phyloP scores from a whole-genome alignment of 768 basidiomycete genomes.

The Suillus americanus region DNA sequence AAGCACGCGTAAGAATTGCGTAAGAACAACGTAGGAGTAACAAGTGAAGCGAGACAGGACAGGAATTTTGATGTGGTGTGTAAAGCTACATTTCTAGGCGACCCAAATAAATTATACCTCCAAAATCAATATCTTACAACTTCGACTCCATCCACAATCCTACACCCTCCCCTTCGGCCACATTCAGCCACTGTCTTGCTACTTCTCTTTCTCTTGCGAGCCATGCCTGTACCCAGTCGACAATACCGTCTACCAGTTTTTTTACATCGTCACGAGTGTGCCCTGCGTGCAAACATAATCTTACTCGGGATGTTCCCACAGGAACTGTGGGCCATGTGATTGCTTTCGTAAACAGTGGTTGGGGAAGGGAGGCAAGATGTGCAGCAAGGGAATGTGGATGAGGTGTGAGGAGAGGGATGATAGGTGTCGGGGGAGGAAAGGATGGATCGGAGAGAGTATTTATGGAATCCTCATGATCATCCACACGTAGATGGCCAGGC shows the following conservation, averaged over 20 bases:
- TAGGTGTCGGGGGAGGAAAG: slow-evolving; percentile 55
- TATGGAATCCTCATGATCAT: background rate
- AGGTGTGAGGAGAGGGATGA: slow-evolving; percentile 81
- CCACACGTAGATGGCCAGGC: slow-evolving; percentile 19
- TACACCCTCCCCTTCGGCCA: slow-evolving; percentile 17
- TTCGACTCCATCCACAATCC: slow-evolving; percentile 31
- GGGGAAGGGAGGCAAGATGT: slow-evolving; percentile 10
- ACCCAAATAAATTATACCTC: background rate
- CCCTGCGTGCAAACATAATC: slow-evolving; percentile 85
- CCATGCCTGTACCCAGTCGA: slow-evolving; percentile 47
- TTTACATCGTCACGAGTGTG: slow-evolving; percentile 68
- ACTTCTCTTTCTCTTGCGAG: slow-evolving; percentile 14
- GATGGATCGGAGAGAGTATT: background rate
- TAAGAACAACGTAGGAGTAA: background rate
- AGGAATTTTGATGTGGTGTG: background rate
- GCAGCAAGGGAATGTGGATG: slow-evolving; percentile 75
- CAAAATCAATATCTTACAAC: slow-evolving; percentile 12
- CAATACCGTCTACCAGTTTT: slow-evolving; percentile 48
- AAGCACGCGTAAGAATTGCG: background rate
- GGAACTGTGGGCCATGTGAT: slow-evolving; percentile 91
- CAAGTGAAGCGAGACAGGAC: background rate
- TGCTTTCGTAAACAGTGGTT: slow-evolving; percentile 62
- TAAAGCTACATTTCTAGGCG: background rate
- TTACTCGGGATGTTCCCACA: slow-evolving; percentile 77
- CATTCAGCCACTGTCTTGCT: slow-evolving; percentile 11